These are phyloP conservation scores for Hyaloperonospora arabidopsidis DNA, from an alignment of 352 stramenopile genomes.

Conservation along the genomic window DNA sequence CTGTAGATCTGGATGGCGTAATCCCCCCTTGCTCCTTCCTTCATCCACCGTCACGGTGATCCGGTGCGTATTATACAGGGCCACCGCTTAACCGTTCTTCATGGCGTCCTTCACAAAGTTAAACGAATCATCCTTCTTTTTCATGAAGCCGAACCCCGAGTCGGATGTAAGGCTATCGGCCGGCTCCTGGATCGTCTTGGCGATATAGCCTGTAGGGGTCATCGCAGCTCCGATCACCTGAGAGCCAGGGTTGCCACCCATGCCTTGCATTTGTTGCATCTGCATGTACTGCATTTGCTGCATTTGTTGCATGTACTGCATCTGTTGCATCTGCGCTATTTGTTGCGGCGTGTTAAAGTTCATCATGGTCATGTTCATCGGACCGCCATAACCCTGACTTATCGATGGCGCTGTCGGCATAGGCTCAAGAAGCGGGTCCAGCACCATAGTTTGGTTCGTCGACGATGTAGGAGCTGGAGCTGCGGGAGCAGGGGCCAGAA, in stretches of 20 bases:
- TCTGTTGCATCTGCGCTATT: slow-evolving; percentile 50
- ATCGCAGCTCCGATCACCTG: slow-evolving; percentile 81
- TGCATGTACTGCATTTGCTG: slow-evolving; percentile 71
- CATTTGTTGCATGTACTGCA: slow-evolving; percentile 73
- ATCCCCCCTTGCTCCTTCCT: slow-evolving; percentile 20
- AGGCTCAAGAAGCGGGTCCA: slow-evolving; percentile 68
- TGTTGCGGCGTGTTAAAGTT: slow-evolving; percentile 47
- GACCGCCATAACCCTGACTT: slow-evolving; percentile 30
- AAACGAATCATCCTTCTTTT: slow-evolving; percentile 84
- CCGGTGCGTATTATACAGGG: slow-evolving; percentile 46
- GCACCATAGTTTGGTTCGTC: slow-evolving; percentile 40
- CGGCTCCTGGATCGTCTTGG: slow-evolving; percentile 82
- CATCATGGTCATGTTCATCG: slow-evolving; percentile 63
- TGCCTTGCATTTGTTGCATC: slow-evolving; percentile 53
- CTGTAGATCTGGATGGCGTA: slow-evolving; percentile 23
- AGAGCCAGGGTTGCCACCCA: slow-evolving; percentile 38
- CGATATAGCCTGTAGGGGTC: slow-evolving; percentile 79
- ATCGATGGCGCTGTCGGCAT: slow-evolving; percentile 37
- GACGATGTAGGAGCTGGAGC: slow-evolving; percentile 18
- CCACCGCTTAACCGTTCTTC: slow-evolving; percentile 68
- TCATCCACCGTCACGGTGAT: slow-evolving; percentile 25
- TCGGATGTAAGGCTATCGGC: slow-evolving; percentile 58
- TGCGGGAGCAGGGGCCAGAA: slow-evolving; percentile 17
- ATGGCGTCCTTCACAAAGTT: slow-evolving; percentile 86
- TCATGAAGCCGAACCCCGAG: slow-evolving; percentile 80